Percentiles rank a stretch among this genome's conserved stretches.
Evolutionary conservation across 2,329 filamentous ascomycete genomes (phyloP).

Genomic region (Ophiocordyceps camponoti-leonardi): DNA sequence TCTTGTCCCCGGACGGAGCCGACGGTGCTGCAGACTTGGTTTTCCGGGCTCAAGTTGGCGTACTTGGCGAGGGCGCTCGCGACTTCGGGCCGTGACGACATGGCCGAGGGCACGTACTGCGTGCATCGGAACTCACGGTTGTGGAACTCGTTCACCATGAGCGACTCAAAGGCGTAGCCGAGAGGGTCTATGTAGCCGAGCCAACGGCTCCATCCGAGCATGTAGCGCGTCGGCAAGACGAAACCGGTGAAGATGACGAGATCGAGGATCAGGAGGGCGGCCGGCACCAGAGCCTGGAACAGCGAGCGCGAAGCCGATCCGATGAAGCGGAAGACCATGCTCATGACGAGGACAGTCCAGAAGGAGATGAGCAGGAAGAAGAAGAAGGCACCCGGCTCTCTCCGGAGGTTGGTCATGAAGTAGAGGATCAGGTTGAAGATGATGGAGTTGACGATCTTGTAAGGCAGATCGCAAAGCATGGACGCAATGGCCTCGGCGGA

Average conservation of each 20-base stretch:
- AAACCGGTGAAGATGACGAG: slow-evolving; percentile 59
- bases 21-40: slow-evolving; percentile 39
- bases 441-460: slow-evolving; percentile 54
- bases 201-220: slow-evolving; percentile 70
- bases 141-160: slow-evolving; percentile 74
- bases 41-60: slow-evolving; percentile 11
- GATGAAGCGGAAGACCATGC: slow-evolving; percentile 72
- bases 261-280: slow-evolving; percentile 43
- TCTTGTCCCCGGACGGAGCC: slow-evolving; percentile 37
- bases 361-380: slow-evolving; percentile 69
- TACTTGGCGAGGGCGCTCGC: slow-evolving; percentile 6
- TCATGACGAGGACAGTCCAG: slow-evolving; percentile 58
- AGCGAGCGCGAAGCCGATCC: slow-evolving; percentile 58
- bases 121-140: slow-evolving; percentile 39
- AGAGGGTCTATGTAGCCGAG: slow-evolving; percentile 68
- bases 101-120: slow-evolving; percentile 23
- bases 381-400: slow-evolving; percentile 65
- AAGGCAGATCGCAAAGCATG: slow-evolving; percentile 74
- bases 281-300: slow-evolving; percentile 44
- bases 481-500: slow-evolving; percentile 76
- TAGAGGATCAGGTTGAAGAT: slow-evolving; percentile 69
- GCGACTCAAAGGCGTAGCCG: slow-evolving; percentile 61
- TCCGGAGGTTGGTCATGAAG: slow-evolving; percentile 70
- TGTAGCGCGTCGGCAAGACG: slow-evolving; percentile 46
- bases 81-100: not conserved